Base-by-base conservation (phyloP, 2,329 filamentous ascomycete species). In the Monosporascus sp. region DNA sequence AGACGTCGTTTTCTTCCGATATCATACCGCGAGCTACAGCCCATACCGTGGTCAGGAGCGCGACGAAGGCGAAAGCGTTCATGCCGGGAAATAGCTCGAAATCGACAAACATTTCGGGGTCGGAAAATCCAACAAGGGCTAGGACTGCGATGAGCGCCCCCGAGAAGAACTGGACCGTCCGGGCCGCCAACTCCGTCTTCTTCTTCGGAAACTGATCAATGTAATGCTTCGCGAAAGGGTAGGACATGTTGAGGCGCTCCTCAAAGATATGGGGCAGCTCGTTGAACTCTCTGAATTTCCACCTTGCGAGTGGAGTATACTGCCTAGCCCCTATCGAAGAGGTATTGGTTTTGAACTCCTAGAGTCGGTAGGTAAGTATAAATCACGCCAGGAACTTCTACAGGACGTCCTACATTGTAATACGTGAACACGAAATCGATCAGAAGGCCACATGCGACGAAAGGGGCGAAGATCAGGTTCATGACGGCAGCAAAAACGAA, bases 211-310 rank as follows among this genome's bases (percentile, higher is more conserved):
- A 99, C 60, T 97, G 93, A 59, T 96, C 90, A 25, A 99, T 81
- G 64, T 99, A 99, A 48, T 90, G 84, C 36, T 88, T 90, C 2
- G 94, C 93, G 67, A 90, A 97, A 0, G 93, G 92, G 65, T 94
- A 91, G 0, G 94, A 96, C 88, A 97, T 95, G 59, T 96, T 92
- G 43, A 93, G 77, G 20, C 94, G 85, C 59, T 93, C 89, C 55
- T 91, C 83, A 64, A 97, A 99, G 2, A 97, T 79, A 70, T 99
- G 94, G 53, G 88, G 87, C 1, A 99, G 79, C 70, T 99, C 94
- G 65, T 99, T 99, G 78, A 97, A 99, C 68, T 97, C 93, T 48
- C 94, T 87, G 58, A 99, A 97, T 65, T 97, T 97, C 94, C 94
- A 99, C 68, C 96, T 89, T 0, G 94, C 94, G 49, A 96, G 81